phyloP scores from a whole-genome alignment of 2,329 filamentous ascomycete species.

The Fusarium pininemorale region DNA sequence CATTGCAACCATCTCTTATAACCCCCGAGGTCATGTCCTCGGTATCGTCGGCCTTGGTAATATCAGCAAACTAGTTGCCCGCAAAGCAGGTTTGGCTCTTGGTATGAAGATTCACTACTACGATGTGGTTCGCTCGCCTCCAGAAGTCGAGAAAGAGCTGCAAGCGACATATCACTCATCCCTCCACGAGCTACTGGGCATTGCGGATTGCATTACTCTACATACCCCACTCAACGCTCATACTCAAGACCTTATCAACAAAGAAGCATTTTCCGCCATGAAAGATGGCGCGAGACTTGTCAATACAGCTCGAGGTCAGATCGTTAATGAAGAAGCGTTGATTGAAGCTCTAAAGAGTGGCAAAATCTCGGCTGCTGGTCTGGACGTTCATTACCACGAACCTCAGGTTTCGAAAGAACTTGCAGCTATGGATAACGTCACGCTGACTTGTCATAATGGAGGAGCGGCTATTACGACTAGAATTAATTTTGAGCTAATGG shows the following conservation, averaged over 20 bases:
- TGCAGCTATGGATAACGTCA: conserved; percentile 52
- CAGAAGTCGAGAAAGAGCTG: conserved; percentile 44
- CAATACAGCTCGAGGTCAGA: conserved; percentile 61
- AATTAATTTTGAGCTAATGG: conserved; percentile 51
- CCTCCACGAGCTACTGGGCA: conserved; percentile 39
- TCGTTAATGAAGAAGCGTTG: conserved; percentile 62
- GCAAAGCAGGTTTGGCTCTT: conserved; percentile 55
- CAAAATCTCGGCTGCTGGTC: conserved; percentile 55
- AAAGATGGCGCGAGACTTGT: conserved; percentile 59
- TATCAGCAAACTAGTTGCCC: conserved; percentile 56
- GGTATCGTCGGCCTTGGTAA: conserved; percentile 63
- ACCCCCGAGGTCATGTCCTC: conserved; percentile 57
- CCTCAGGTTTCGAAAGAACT: conserved; percentile 55
- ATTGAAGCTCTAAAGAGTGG: conserved; percentile 57
- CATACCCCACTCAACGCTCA: conserved; percentile 44
- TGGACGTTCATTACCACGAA: conserved; percentile 65
- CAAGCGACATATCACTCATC: conserved; percentile 44
- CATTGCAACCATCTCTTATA: conserved; percentile 52
- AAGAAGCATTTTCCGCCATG: conserved; percentile 46
- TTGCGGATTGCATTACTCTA: conserved; percentile 48
- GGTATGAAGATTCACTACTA: conserved; percentile 65
- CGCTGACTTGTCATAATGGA: conserved; percentile 50
- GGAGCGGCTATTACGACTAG: conserved; percentile 50
- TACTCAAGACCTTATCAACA: conserved; percentile 26
- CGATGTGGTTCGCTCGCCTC: conserved; percentile 49